These are phyloP conservation scores for Nannochloropsis gaditana DNA, from an alignment of 108 stramenopile species.

Conservation along the genomic window DNA sequence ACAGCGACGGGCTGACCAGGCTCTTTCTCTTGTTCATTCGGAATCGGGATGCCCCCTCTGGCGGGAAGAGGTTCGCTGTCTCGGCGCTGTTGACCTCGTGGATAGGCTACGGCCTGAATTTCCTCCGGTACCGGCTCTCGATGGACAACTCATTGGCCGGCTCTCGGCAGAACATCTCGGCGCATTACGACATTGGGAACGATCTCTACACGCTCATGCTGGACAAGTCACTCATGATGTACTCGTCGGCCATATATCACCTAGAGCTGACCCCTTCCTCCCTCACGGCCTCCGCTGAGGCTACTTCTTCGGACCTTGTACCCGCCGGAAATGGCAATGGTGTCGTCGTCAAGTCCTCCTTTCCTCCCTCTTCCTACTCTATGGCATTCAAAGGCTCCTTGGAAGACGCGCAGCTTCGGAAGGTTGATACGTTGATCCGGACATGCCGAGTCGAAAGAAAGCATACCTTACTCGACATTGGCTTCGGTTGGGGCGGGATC, in stretches of 20 bases:
- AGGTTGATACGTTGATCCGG: slow-evolving; percentile 77
- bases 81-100: slow-evolving; percentile 66
- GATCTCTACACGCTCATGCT: slow-evolving; percentile 80
- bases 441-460: slow-evolving; percentile 59
- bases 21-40: slow-evolving; percentile 63
- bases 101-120: slow-evolving; percentile 72
- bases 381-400: slow-evolving; percentile 51
- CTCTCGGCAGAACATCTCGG: slow-evolving; percentile 80
- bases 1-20: slow-evolving; percentile 44
- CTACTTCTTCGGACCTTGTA: not conserved
- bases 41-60: slow-evolving; percentile 67
- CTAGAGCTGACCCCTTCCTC: slow-evolving; percentile 50
- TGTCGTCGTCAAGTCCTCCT: not conserved
- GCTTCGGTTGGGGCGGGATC: slow-evolving; percentile 92
- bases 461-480: slow-evolving; percentile 75
- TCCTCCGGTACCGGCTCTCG: slow-evolving; percentile 68
- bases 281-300: not conserved
- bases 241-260: slow-evolving; percentile 82
- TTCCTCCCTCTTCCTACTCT: slow-evolving; percentile 7
- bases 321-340: not conserved
- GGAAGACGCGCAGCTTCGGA: slow-evolving; percentile 89
- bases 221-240: slow-evolving; percentile 79
- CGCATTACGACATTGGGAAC: slow-evolving; percentile 92
- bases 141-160: slow-evolving; percentile 80
- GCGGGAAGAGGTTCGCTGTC: slow-evolving; percentile 53